Base-by-base conservation (phyloP, 2,329 filamentous ascomycete genomes). In the Aspergillus luchuensis region DNA sequence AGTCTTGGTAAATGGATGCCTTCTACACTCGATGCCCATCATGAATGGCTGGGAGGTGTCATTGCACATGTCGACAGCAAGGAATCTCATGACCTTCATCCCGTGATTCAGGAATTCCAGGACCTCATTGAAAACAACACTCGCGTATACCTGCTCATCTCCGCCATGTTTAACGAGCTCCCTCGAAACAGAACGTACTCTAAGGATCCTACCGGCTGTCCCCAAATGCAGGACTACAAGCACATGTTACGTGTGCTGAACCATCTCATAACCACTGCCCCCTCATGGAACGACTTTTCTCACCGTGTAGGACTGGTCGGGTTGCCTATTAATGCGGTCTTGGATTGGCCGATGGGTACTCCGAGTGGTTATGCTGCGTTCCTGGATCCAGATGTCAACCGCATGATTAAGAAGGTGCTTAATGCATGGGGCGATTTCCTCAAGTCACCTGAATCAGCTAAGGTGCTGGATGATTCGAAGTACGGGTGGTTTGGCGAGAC, bases 171-270 rank as follows among this genome's bases (percentile, higher is more conserved):
- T 74, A 79, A 84, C 30, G 86, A 91, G 74, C 79, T 91, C 19
- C 88, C 89, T 0, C 70, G 72, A 33, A 87, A 86, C 72, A 76
- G 81, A 17, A 84, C 84, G 0, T 91, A 91, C 74, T 71, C 74
- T 60, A 79, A 78, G 6, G 88, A 90, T 62, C 87, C 88, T 0
- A 85, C 84, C 1, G 88, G 87, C 1, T 79, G 81, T 56, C 81
- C 78, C 36, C 86, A 89, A 74, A 84, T 91, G 59, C 83, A 85
- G 8, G 83, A 89, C 74, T 90, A 89, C 66, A 59, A 82, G 5
- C 86, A 91, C 66, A 87, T 91, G 85, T 80, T 91, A 19, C 76
- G 79, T 21, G 80, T 90, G 8, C 78, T 91, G 54, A 90, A 91
- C 69, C 84, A 89, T 64, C 63, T 76, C 0, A 57, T 76, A 10